Evolutionary conservation across 2,329 filamentous ascomycete genomes (phyloP), one percentile per base, ranked within the genome.

Genomic region (Aspergillus transmontanensis): DNA sequence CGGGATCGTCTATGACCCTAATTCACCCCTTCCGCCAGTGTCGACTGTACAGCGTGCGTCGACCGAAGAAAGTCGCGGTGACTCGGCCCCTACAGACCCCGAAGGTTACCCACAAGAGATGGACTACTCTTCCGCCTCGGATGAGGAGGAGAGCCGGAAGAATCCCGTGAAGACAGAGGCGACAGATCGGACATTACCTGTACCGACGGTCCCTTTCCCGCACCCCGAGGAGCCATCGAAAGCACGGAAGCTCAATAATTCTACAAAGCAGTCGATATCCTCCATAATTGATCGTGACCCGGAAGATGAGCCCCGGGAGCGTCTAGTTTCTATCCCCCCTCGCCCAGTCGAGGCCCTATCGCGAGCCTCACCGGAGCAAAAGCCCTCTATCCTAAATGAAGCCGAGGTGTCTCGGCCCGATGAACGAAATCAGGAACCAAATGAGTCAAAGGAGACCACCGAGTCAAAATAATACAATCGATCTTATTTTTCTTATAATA

Each of bases 241-340:
- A 26, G 53, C 63, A 14, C 64, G 68, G 19, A 67, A 64, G 32
- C 61, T 61, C n/a, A 73, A 74, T 55, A 69, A 72, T 59, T 76
- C 75, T 12, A 74, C 69, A 30, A 79, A 79, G 66, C 76, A 78
- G 46, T 75, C 76, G 26, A 79, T 79, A 50, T 77, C 75, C 3
- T 78, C 76, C 2, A 78, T 79, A 45, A 78, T 79, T 57, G 77
- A 79, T 62, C 72, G 73, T 12, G 70, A 73, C 7, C 74, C 75
- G 0, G 68, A 72, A 32, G 60, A 64, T 6, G 69, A 71, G 23
- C 59, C 64, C 7, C 69, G 72, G 43, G 73, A 73, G 61, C 69
- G 19, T 60, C 36, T 64, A 39, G 51, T 48, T 36, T 64, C 72
- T 0, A 60, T 69, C 14, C 62, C 69, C 4, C 61, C 71, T 30